Evolutionary conservation across 2,329 filamentous ascomycete species (phyloP), one percentile per base, ranked within the genome.

Genomic region (Scedosporium apiospermum): DNA sequence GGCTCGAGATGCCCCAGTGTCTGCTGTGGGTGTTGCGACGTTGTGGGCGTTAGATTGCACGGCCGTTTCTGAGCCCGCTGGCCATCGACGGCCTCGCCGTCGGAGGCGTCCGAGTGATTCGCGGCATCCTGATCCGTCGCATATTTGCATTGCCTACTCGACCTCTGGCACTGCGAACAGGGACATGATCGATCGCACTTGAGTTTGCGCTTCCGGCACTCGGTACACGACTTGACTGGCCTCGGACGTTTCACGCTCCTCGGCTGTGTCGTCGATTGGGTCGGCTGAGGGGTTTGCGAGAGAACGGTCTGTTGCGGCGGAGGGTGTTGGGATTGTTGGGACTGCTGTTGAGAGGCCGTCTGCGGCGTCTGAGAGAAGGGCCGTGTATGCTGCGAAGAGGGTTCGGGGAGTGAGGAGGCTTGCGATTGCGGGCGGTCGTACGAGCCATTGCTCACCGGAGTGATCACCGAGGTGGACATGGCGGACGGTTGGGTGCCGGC

Each of bases 151-250:
- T 71, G 68, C 42, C 82, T 80, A 65, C 76, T 78, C n/a, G 81
- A 81, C 69, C 82, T 83, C 60, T 82, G 80, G 68, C 83, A 86
- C 69, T 85, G 82, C 5, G 80, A 80, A 67, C 83, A 86, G 3
- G 82, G 81, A 53, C 76, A 74, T n/a, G 78, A 74, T 55, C 83
- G 77, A 69, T 85, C 82, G 70, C 83, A 86, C 64, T 78, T 76
- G 4, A 84, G 72, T 69, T 83, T 85, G 67, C 83, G 77, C 69
- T 83, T 83, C 62, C 83, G 77, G 67, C 83, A 84, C 66, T 82
- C 80, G 63, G 79, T 79, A 68, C 81, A 84, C 3, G 80, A 82
- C 68, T 83, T 83, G 65, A 83, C 81, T 3, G 81, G 81, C 6
- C 81, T 73, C 2, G 80, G 80, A 38, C 81, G 75, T 68, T 83